Conservation (phyloP, 768 basidiomycete species). For the Pisolithus sp. region DNA sequence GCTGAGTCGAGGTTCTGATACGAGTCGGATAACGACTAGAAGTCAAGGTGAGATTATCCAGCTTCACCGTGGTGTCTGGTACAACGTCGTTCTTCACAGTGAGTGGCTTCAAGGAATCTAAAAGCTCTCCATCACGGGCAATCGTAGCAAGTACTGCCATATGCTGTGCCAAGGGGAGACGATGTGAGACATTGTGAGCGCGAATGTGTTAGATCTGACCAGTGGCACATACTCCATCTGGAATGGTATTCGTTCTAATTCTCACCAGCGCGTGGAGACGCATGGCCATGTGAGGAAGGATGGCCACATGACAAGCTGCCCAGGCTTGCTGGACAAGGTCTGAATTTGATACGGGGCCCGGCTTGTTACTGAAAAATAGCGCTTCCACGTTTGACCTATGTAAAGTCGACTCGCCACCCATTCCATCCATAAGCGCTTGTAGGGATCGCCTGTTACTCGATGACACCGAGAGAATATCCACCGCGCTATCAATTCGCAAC, state of each 20-base stretch:
- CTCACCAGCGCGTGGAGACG: slow-evolving; percentile 5
- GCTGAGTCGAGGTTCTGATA: slow-evolving; percentile 28
- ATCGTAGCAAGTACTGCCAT: slow-evolving; percentile 43
- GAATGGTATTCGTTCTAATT: slow-evolving; percentile 22
- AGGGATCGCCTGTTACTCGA: slow-evolving; percentile 25
- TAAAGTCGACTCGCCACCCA: slow-evolving; percentile 33
- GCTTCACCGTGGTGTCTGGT: slow-evolving; percentile 19
- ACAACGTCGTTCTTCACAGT: slow-evolving; percentile 38
- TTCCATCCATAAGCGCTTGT: slow-evolving; percentile 26
- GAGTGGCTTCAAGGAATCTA: slow-evolving; percentile 45
- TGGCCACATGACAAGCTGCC: slow-evolving; percentile 32
- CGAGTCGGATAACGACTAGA: slow-evolving; percentile 43
- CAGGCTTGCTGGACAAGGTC: no score
- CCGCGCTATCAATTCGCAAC: slow-evolving; percentile 28
- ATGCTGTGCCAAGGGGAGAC: slow-evolving; percentile 22
- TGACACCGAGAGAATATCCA: slow-evolving; percentile 37
- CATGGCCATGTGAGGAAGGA: slow-evolving; percentile 14
- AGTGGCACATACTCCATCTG: slow-evolving; percentile 20
- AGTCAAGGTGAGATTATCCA: slow-evolving; percentile 28
- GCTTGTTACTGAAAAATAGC: slow-evolving; percentile 26
- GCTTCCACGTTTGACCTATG: slow-evolving; percentile 19
- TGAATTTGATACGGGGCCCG: slow-evolving; percentile 13
- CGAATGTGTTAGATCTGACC: neutral
- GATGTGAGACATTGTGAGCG: neutral
- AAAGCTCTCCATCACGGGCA: slow-evolving; percentile 37